Percentiles rank a stretch among this genome's conserved stretches.
Conservation (phyloP, 805 yeast species). For the Metschnikowia amazonensis region DNA sequence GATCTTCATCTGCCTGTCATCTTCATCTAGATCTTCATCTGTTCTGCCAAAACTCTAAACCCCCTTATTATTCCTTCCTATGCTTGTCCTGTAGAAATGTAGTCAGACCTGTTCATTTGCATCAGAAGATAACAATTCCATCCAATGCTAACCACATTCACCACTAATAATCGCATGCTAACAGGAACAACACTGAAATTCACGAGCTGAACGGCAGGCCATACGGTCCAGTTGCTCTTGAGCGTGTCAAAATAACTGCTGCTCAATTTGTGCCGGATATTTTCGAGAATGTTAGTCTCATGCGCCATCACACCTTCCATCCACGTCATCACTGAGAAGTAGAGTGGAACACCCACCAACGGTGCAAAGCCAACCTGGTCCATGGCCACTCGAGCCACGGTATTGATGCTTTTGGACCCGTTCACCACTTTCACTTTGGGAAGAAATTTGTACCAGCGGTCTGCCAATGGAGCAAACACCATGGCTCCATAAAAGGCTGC, state of each 20-base stretch:
- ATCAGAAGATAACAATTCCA: constrained; percentile 82
- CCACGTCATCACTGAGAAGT: constrained; percentile 61
- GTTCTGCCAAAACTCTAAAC: too few species aligned
- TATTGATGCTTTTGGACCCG: constrained; percentile 17
- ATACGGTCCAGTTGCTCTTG: constrained; percentile 72
- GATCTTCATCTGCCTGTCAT: too few species aligned
- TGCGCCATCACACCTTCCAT: constrained; percentile 48
- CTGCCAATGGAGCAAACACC: constrained; percentile 73
- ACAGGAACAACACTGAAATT: constrained; percentile 78
- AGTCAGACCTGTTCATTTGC: constrained; percentile 26
- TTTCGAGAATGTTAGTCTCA: constrained; percentile 31
- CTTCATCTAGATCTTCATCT: too few species aligned
- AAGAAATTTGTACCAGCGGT: constrained; percentile 62
- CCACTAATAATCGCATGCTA: constrained; percentile 61
- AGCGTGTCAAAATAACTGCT: constrained; percentile 65
- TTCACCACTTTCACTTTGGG: constrained; percentile 39
- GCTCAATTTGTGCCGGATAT: constrained; percentile 41
- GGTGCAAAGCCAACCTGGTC: constrained; percentile 85
- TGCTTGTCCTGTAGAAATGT: background rate
- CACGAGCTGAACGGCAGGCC: constrained; percentile 83
- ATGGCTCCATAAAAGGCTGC: constrained; percentile 69
- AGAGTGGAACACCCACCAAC: constrained; percentile 62
- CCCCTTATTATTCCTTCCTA: too few species aligned
- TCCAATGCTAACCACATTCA: constrained; percentile 65
- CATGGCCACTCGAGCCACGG: constrained; percentile 47